Evolutionary conservation across 768 basidiomycete genomes (phyloP), one percentile per base, ranked within the genome.

Genomic region (Boletus pseudo-olivaceus): DNA sequence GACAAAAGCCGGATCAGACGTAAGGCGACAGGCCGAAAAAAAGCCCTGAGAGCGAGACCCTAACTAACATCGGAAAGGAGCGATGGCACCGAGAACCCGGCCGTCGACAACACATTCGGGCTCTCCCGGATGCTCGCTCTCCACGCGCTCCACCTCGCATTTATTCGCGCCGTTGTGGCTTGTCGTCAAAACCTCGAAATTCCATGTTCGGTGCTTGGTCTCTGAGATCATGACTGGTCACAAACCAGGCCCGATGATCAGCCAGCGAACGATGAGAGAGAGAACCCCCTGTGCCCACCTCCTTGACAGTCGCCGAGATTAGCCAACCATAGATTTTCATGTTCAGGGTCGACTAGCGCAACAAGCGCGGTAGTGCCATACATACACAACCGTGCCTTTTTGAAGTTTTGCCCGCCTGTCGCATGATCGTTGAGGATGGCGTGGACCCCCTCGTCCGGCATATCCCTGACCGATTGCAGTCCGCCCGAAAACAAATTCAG

Each of bases 241-340:
- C 67, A 62, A n/a, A 54, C 65, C 65, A 61, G 61, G 7, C 45
- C 14, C 7, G 4, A n/a, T n/a, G 2, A 17, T 48, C 48, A 55
- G 54, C 49, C 40, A 54, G 42, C 34, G 3, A 46, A 14, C 19
- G 20, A 17, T 9, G 17, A 44, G 14, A 15, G 47, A 59, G 49
- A 34, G 34, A 46, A 51, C 7, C 1, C 2, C 15, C 23, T 15
- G 41, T 26, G 73, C 84, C 58, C 58, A 88, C 88, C 76, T 56
- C 87, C 87, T 76, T 87, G 84, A 67, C 87, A 90, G 64, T 91
- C 89, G 14, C 89, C 89, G 27, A 91, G 75, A 63, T 90, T 90
- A 7, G 88, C 88, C 44, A 90, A 72, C 89, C 89, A 91, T 20
- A 90, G 72, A 57, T 88, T 81, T 62, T 79, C 75, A 57, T 81